These are phyloP conservation scores for Camelina laxa DNA, from an alignment of 345 rosid species.

Conservation along the genomic window DNA sequence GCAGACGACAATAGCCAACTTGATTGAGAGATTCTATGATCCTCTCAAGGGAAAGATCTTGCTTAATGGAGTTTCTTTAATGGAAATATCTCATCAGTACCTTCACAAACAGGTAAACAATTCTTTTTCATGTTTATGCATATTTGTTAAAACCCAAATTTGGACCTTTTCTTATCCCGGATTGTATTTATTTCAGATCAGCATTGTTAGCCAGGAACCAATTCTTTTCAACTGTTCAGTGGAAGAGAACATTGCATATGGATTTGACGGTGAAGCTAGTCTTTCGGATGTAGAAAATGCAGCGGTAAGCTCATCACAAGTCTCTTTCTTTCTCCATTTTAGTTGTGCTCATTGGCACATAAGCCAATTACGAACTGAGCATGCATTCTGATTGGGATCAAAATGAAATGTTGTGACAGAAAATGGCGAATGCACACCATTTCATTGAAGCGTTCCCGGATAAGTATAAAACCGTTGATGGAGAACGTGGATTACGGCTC, in stretches of 20 bases:
- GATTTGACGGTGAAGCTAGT: conserved; percentile 66
- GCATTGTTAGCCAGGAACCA: conserved; percentile 99
- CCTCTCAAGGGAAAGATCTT: conserved; percentile 79
- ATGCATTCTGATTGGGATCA: neutral
- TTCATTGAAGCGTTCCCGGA: conserved; percentile 83
- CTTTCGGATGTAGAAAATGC: conserved; percentile 63
- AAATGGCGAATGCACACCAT: conserved; percentile 95
- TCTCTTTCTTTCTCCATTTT: conserved; percentile 7
- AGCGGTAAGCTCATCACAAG: conserved; percentile 56
- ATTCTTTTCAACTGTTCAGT: conserved; percentile 64
- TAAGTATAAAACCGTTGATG: conserved; percentile 73
- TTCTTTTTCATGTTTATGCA: neutral
- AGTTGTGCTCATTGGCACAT: neutral
- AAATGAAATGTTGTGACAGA: conserved; percentile 50
- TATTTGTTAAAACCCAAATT: neutral
- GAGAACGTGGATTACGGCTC: conserved; percentile 91
- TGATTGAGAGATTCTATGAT: conserved; percentile 92
- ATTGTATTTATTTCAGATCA: conserved; percentile 60
- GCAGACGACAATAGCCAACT: conserved; percentile 94
- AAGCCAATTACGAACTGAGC: neutral
- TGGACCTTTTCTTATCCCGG: neutral
- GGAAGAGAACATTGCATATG: conserved; percentile 64
- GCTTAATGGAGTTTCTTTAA: conserved; percentile 79
- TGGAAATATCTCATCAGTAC: conserved; percentile 78
- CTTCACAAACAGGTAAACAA: conserved; percentile 73